phyloP scores from a whole-genome alignment of 768 basidiomycete species.

The Trametes maxima region DNA sequence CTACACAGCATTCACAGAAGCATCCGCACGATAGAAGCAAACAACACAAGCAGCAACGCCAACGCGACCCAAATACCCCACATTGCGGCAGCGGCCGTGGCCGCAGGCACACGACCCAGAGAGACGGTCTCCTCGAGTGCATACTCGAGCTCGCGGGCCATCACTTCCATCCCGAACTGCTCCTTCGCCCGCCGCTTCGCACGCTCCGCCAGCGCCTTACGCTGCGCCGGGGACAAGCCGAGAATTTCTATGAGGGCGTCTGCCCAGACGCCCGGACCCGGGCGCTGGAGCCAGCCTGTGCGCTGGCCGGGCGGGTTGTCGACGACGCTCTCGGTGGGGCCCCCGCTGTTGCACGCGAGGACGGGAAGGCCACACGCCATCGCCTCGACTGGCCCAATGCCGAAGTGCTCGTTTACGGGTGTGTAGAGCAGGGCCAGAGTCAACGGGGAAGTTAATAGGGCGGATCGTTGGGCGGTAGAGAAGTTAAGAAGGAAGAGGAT shows the following conservation, averaged over 20 bases:
- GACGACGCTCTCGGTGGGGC: conserved; percentile 89
- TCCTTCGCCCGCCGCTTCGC: conserved; percentile 63
- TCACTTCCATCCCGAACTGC: conserved; percentile 77
- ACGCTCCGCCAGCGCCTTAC: conserved; percentile 51
- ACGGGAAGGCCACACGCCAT: conserved; percentile 93
- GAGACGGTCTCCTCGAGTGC: conserved; percentile 55
- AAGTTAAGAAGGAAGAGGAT: conserved; percentile 93
- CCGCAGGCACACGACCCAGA: conserved; percentile 48
- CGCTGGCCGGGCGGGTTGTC: conserved; percentile 41
- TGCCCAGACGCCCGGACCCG: conserved; percentile 71
- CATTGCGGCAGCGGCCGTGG: neutral
- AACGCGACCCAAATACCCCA: conserved; percentile 7
- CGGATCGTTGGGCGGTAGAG: conserved; percentile 79
- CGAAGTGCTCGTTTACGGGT: conserved; percentile 94
- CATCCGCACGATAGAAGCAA: conserved; percentile 32
- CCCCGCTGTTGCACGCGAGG: conserved; percentile 83
- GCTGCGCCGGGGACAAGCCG: conserved; percentile 41
- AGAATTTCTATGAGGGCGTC: conserved; percentile 65
- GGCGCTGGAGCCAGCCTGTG: conserved; percentile 79
- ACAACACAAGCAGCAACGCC: conserved; percentile 10
- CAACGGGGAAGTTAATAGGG: conserved; percentile 66
- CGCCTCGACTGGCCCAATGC: conserved; percentile 93
- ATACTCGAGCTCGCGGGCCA: conserved; percentile 61
- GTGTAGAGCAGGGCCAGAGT: conserved; percentile 88
- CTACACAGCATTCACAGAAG: conserved; percentile 11